Conservation (phyloP, 192 early-diverging fungal species). For the Coemansia erecta region DNA sequence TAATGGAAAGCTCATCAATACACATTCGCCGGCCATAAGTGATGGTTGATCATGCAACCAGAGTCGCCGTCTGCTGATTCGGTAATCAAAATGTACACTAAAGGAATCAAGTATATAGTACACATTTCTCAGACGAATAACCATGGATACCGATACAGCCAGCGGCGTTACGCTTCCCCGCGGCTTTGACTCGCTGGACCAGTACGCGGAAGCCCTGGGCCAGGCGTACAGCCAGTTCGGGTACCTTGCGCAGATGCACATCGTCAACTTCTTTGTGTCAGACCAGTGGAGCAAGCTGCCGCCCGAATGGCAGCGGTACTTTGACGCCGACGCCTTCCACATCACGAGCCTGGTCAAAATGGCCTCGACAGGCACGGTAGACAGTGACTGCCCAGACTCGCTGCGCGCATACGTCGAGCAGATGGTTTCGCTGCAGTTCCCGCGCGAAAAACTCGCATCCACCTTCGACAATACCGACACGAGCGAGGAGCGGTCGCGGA, state of each 20-base stretch:
- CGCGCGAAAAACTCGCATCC: background rate
- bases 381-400: conserved; percentile 14
- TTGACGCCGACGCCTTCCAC: conserved; percentile 16
- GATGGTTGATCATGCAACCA: too few relatives aligned
- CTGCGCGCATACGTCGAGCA: conserved; percentile 28
- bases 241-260: conserved; percentile 37
- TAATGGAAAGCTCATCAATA: too few relatives aligned
- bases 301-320: conserved; percentile 35
- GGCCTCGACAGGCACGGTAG: conserved; percentile 24
- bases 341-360: conserved; percentile 27
- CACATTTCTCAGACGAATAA: background rate
- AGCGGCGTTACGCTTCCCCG: conserved; percentile 25
- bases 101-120: background rate
- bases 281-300: conserved; percentile 33
- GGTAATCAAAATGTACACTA: background rate
- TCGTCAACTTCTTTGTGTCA: conserved; percentile 44
- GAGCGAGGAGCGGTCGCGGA: conserved; percentile 1
- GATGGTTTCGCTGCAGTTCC: conserved; percentile 36
- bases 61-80: background rate
- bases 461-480: background rate
- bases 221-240: conserved; percentile 14
- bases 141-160: background rate
- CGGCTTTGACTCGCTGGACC: conserved; percentile 22
- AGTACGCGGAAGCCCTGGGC: conserved; percentile 27
- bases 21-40: too few relatives aligned